These are phyloP conservation scores for Penicillium sp. DNA, from an alignment of 2,329 filamentous ascomycete species.

Conservation along the genomic window DNA sequence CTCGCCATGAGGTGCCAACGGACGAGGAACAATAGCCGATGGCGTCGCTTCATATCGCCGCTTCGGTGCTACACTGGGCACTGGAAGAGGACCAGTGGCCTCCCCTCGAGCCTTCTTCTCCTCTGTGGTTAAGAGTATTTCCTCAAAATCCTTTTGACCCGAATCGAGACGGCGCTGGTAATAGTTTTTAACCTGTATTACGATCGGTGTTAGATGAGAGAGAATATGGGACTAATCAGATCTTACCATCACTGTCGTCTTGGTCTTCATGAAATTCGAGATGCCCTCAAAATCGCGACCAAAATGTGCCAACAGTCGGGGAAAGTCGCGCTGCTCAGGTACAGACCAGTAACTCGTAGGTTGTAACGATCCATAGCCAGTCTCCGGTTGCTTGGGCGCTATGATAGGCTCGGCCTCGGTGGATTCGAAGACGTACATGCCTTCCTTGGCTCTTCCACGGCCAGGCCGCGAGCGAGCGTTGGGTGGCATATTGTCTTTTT, in stretches of 20 bases:
- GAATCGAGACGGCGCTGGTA: slow-evolving; percentile 50
- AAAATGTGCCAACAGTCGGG: slow-evolving; percentile 50
- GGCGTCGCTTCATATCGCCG: slow-evolving; percentile 53
- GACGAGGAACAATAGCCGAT: slow-evolving; percentile 45
- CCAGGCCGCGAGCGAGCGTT: slow-evolving; percentile 32
- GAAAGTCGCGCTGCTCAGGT: slow-evolving; percentile 54
- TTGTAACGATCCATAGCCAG: slow-evolving; percentile 44
- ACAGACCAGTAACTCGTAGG: slow-evolving; percentile 59
- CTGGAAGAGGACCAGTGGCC: slow-evolving; percentile 48
- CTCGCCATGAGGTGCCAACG: slow-evolving; percentile 49
- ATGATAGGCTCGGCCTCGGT: slow-evolving; percentile 34
- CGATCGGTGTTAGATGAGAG: neutral
- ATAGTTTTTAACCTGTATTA: slow-evolving; percentile 53
- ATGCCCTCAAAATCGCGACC: slow-evolving; percentile 55
- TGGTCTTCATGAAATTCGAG: slow-evolving; percentile 56
- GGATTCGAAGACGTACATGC: slow-evolving; percentile 41
- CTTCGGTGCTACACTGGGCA: slow-evolving; percentile 50
- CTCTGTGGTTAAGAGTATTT: slow-evolving; percentile 48
- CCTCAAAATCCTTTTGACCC: slow-evolving; percentile 50
- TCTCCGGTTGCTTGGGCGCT: slow-evolving; percentile 30
- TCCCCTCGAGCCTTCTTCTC: slow-evolving; percentile 50
- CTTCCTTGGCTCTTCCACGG: slow-evolving; percentile 38
- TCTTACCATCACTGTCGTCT: slow-evolving; percentile 56
- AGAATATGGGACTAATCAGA: neutral
- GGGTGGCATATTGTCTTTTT: slow-evolving; percentile 29